A percentile compares a stretch with the other conserved stretches of the same genome.
Evolutionary conservation across 1,284 basidiomycete genomes (phyloP).

Genomic region (Trametes versicolor): DNA sequence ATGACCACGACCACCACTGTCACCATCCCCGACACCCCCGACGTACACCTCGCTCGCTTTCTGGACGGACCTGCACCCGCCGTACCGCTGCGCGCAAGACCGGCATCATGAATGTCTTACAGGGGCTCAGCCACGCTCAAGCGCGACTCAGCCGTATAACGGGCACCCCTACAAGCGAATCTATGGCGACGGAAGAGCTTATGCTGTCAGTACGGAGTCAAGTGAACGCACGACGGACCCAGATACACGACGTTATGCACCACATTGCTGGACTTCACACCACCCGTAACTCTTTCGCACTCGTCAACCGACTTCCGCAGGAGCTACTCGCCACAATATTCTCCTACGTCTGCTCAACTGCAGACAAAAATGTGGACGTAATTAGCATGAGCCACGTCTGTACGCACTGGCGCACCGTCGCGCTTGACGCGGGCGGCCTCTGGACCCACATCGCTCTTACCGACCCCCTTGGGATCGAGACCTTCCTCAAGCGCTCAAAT

Average conservation of each 20-base stretch:
- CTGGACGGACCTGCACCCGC: not conserved
- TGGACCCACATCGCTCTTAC: constrained; percentile 20
- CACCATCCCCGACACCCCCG: not conserved
- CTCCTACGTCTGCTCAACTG: constrained; percentile 1
- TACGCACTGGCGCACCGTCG: constrained; percentile 11
- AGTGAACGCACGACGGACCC: not conserved
- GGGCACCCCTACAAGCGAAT: not conserved
- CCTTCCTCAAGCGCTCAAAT: constrained; percentile 17
- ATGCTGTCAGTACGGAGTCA: not conserved
- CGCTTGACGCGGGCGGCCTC: constrained; percentile 4
- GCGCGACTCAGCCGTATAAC: not conserved
- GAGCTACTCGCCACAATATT: constrained; percentile 19
- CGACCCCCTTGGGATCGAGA: constrained; percentile 5
- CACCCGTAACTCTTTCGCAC: constrained; percentile 2
- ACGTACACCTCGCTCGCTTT: not conserved
- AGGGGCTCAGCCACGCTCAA: not conserved
- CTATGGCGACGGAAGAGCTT: not conserved
- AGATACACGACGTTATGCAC: not conserved
- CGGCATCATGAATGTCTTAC: not conserved
- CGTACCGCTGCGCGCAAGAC: not conserved
- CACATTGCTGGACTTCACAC: constrained; percentile 1
- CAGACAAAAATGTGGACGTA: not conserved
- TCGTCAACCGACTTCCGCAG: constrained; percentile 11
- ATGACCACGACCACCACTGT: not conserved
- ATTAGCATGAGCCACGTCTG: constrained; percentile 18